These are phyloP conservation scores for Erodium moschatum DNA, from an alignment of 441 rosid species.

Conservation along the genomic window DNA sequence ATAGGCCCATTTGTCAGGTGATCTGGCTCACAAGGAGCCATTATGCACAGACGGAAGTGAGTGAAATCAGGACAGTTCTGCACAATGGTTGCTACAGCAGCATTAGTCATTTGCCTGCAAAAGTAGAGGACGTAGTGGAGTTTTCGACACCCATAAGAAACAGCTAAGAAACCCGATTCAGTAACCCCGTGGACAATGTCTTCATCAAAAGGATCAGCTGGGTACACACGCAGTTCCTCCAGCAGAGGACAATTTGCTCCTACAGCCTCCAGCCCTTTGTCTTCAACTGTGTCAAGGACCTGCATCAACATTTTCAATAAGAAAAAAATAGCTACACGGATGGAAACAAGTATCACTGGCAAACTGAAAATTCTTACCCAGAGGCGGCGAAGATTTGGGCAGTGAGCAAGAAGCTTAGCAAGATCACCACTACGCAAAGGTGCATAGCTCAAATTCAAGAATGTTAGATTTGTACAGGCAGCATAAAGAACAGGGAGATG, in stretches of 20 bases:
- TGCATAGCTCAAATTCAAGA: constrained; percentile 55
- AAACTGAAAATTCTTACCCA: constrained; percentile 37
- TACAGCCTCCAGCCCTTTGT: constrained; percentile 53
- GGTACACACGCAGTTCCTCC: constrained; percentile 67
- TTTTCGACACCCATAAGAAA: constrained; percentile 49
- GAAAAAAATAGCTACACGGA: background rate
- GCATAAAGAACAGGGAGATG: constrained; percentile 41
- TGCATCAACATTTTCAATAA: constrained; percentile 25
- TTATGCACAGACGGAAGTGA: constrained; percentile 65
- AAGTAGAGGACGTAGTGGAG: constrained; percentile 62
- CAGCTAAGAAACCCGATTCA: constrained; percentile 53
- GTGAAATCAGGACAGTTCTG: constrained; percentile 61
- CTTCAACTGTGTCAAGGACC: constrained; percentile 65
- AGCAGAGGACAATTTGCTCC: constrained; percentile 48
- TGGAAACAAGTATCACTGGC: no score
- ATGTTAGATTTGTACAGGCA: constrained; percentile 43
- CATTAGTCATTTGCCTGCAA: constrained; percentile 63
- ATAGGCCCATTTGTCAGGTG: constrained; percentile 46
- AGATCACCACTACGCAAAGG: constrained; percentile 43
- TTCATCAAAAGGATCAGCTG: constrained; percentile 52
- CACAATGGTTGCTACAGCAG: constrained; percentile 51
- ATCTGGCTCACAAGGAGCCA: constrained; percentile 58
- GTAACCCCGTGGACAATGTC: constrained; percentile 46
- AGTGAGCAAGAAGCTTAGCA: constrained; percentile 43
- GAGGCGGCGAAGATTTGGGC: constrained; percentile 48